phyloP scores from a whole-genome alignment of 1,284 basidiomycete genomes.

The Gymnopus androsaceus region DNA sequence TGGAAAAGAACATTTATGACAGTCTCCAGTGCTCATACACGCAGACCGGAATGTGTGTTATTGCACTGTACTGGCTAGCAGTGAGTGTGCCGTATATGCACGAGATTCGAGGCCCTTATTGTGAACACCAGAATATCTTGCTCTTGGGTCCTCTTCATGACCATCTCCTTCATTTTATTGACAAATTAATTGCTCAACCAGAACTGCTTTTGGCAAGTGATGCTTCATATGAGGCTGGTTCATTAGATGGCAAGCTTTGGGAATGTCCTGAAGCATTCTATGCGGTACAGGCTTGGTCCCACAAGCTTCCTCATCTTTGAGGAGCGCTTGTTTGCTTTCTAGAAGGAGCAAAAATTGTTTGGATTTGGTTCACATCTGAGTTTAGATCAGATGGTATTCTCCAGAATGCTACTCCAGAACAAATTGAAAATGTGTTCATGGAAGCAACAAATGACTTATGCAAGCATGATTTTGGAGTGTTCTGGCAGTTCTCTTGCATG shows the following conservation, averaged over 20 bases:
- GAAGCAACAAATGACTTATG: slow-evolving; percentile 3
- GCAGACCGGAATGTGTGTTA: slow-evolving; percentile 13
- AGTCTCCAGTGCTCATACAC: slow-evolving; percentile 12
- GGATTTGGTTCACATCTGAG: slow-evolving; percentile 7
- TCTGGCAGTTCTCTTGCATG: neutral
- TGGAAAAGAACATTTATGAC: slow-evolving; percentile 16
- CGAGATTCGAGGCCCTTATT: slow-evolving; percentile 14
- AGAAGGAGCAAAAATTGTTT: neutral
- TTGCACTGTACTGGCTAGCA: slow-evolving; percentile 14
- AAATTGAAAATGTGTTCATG: slow-evolving; percentile 2
- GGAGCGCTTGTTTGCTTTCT: neutral
- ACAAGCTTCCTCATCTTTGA: neutral
- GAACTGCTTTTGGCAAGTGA: too few relatives aligned
- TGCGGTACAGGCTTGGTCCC: neutral
- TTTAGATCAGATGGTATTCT: neutral
- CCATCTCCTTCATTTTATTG: too few relatives aligned
- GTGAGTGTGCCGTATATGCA: slow-evolving; percentile 20
- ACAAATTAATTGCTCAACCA: too few relatives aligned
- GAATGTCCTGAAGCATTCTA: slow-evolving; percentile 13
- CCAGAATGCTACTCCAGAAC: neutral
- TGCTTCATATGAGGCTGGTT: too few relatives aligned
- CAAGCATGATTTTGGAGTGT: neutral
- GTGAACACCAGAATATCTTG: slow-evolving; percentile 13
- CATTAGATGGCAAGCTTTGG: slow-evolving; percentile 4
- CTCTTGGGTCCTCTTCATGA: slow-evolving; percentile 16